Conservation (phyloP, 352 stramenopile genomes). For the Pythium utonaiense region DNA sequence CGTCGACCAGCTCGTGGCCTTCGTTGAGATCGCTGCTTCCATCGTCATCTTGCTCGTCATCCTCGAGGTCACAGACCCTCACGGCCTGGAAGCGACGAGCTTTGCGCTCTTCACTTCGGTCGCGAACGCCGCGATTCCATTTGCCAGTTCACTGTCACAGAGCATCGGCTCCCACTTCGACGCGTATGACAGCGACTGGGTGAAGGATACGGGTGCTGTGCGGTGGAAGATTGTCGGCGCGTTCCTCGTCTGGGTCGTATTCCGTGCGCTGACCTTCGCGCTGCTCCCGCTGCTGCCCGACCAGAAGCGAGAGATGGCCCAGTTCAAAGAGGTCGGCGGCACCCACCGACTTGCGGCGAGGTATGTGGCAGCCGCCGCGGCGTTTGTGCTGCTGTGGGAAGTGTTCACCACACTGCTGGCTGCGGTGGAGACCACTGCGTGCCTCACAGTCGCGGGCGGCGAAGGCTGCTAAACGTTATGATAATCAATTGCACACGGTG, state of each 20-base stretch:
- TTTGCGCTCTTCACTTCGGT: conserved; percentile 52
- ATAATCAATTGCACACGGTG: too few relatives aligned
- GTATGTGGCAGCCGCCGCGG: conserved; percentile 22
- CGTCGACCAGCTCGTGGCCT: conserved; percentile 44
- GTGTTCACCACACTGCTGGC: conserved; percentile 49
- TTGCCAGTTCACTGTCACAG: conserved; percentile 58
- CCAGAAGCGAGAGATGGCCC: conserved; percentile 31
- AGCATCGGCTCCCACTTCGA: conserved; percentile 63
- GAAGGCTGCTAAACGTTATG: conserved; percentile 61
- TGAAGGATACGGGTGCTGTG: conserved; percentile 34
- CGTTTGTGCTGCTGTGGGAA: conserved; percentile 50
- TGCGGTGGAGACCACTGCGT: conserved; percentile 51
- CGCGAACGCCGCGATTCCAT: conserved; percentile 49
- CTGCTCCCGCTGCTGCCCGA: conserved; percentile 40
- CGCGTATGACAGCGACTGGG: conserved; percentile 51
- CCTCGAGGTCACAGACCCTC: conserved; percentile 39
- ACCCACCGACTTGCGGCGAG: conserved; percentile 22
- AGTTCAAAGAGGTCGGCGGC: conserved; percentile 25
- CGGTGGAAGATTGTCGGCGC: conserved; percentile 46
- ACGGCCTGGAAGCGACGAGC: conserved; percentile 39
- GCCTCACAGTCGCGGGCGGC: conserved; percentile 57
- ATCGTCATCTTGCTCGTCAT: conserved; percentile 47
- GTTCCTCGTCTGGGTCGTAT: conserved; percentile 36
- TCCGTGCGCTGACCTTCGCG: conserved; percentile 33
- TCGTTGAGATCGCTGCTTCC: conserved; percentile 52